These are phyloP conservation scores for Neopestalotiopsis sp. DNA, from an alignment of 2,329 filamentous ascomycete species.

Conservation along the genomic window DNA sequence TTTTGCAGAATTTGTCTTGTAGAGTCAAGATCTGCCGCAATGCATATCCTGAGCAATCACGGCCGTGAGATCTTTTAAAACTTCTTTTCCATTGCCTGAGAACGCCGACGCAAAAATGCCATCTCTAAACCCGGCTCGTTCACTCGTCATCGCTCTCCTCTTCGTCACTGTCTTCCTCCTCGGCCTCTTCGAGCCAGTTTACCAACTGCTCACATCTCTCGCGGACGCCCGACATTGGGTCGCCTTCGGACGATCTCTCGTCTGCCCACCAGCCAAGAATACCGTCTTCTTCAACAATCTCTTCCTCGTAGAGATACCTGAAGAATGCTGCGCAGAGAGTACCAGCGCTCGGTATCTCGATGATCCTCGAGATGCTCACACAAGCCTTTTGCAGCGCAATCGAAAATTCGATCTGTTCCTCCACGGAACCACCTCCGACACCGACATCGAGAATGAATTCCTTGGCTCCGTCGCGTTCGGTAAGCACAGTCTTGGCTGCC, in stretches of 20 bases:
- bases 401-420: conserved; percentile 87
- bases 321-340: conserved; percentile 78
- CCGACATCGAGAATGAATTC: conserved; percentile 66
- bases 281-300: conserved; percentile 87
- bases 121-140: neutral
- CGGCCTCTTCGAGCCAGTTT: conserved; percentile 81
- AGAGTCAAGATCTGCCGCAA: neutral
- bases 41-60: neutral
- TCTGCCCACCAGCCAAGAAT: conserved; percentile 90
- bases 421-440: conserved; percentile 66
- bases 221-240: conserved; percentile 73
- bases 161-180: conserved; percentile 74
- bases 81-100: neutral
- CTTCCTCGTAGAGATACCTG: conserved; percentile 84
- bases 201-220: conserved; percentile 79
- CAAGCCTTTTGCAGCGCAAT: conserved; percentile 83
- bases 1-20: too few species aligned
- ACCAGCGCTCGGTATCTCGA: conserved; percentile 53
- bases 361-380: conserved; percentile 65
- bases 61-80: neutral
- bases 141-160: conserved; percentile 45
- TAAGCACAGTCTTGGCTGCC: conserved; percentile 68
- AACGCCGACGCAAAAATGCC: conserved; percentile 13
- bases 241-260: conserved; percentile 67
- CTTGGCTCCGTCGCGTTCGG: conserved; percentile 55